phyloP scores from a whole-genome alignment of 495 filamentous ascomycete genomes.

The Penicillium roqueforti region DNA sequence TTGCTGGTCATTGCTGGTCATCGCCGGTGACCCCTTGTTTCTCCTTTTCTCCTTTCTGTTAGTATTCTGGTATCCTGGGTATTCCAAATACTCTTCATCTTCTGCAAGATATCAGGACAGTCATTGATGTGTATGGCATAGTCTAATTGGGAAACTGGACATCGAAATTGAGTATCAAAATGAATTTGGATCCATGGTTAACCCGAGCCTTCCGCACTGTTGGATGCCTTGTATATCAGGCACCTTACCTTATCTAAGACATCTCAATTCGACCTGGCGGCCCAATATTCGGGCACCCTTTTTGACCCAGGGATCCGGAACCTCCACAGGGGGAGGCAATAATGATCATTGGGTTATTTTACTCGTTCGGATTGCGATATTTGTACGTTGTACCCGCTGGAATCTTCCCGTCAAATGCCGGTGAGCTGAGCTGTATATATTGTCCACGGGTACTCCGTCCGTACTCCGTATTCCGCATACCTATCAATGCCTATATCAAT shows the following conservation, averaged over 20 bases:
- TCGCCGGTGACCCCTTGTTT: slow-evolving; percentile 3
- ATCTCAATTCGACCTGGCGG: background rate
- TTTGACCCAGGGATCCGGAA: background rate
- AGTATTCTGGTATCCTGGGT: background rate
- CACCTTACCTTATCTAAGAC: too few relatives aligned
- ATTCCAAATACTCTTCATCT: too few relatives aligned
- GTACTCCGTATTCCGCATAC: too few relatives aligned
- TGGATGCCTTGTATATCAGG: background rate
- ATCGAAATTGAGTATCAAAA: background rate
- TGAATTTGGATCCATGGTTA: background rate
- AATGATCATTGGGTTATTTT: background rate
- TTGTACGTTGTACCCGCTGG: background rate
- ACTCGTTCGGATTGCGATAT: too few relatives aligned
- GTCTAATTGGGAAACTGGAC: background rate
- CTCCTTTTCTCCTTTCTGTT: background rate
- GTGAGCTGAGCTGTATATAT: too few relatives aligned
- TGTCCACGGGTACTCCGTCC: too few relatives aligned
- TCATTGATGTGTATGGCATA: background rate
- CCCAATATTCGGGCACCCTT: background rate
- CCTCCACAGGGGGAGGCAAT: background rate
- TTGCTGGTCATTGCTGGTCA: slow-evolving; percentile 1
- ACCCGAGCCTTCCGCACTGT: slow-evolving; percentile 2
- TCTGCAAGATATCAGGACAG: too few relatives aligned
- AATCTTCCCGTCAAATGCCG: background rate
- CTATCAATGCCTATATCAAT: background rate